Evolutionary conservation across 345 rosid genomes (phyloP), one percentile per base, ranked within the genome.

Genomic region (Citrus medica): DNA sequence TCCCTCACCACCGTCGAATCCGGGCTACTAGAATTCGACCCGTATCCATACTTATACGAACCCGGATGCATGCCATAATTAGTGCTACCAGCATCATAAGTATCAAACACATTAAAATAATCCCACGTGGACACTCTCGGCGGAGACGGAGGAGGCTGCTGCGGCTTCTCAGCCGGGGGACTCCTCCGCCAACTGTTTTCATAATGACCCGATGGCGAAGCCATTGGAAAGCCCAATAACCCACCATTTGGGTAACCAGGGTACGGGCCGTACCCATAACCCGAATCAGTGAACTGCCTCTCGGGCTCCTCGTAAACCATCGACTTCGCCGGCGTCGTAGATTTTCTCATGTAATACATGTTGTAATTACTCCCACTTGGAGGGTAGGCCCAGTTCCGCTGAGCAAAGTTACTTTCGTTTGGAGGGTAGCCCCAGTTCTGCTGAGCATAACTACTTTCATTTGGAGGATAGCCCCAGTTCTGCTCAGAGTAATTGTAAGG

Each of bases 1-100:
- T 92, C 98, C 81, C 98, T 90, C 76, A 95, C 94, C 80, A 91
- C 98, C 72, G 90, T 91, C 27, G 94, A 93, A 80, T 95, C 99
- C 28, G 90, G 99, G 69, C 95, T 93, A 46, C 97, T 90, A 4
- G 93, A 71, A 61, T 25, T 85, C 59, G 98, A 93, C 74, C 89
- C 87, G 35, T 67, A 80, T 16, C 88, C 93, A 73, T 76, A 79
- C 66, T 70, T 82, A 13, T 72, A 70, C 58, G 69, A 83, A 64
- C 81, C 82, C 21, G 85, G 83, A 38, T 85, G 85, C 13, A 82
- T 89, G 48, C 79, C 73, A 71, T 79, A 72, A 19, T 69, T 83
- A 75, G 55, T 69, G 38, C 80, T 64, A 16, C 60, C 80, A 73
- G 64, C 83, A 65, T 90, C 95, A 38, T 79, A 87, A 0, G 85